phyloP scores from a whole-genome alignment of 371 early-diverging fungal species.

The Mortierella sp. region DNA sequence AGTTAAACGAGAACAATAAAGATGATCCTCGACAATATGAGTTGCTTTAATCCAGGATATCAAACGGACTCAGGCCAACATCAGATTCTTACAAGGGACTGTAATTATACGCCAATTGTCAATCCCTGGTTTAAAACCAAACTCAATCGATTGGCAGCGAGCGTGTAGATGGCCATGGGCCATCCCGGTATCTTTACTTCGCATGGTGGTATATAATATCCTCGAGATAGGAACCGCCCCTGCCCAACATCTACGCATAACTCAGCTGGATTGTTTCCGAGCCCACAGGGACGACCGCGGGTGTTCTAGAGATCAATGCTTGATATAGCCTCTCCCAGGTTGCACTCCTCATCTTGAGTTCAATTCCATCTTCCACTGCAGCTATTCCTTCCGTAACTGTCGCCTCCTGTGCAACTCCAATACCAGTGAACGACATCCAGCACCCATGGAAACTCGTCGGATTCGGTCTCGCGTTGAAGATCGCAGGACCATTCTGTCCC shows the following conservation, averaged over 20 bases:
- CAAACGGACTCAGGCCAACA: too few species aligned
- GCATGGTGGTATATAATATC: too few species aligned
- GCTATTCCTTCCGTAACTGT: conserved; percentile 25
- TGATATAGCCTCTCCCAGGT: conserved; percentile 52
- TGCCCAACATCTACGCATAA: conserved; percentile 33
- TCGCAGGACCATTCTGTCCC: conserved; percentile 43
- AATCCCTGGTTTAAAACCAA: too few species aligned
- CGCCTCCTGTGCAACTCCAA: conserved; percentile 12
- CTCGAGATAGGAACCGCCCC: too few species aligned
- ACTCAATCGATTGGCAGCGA: too few species aligned
- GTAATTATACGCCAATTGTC: too few species aligned
- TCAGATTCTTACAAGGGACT: too few species aligned
- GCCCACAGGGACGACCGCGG: conserved; percentile 45
- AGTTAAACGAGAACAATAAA: too few species aligned
- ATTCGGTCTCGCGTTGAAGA: conserved; percentile 51
- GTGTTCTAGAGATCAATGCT: conserved; percentile 40
- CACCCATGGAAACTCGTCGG: conserved; percentile 49
- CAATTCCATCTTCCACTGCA: conserved; percentile 43
- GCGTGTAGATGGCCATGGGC: too few species aligned
- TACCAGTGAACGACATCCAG: conserved; percentile 42
- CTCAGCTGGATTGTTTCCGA: conserved; percentile 33
- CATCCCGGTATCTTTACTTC: too few species aligned
- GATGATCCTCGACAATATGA: too few species aligned
- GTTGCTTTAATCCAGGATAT: too few species aligned
- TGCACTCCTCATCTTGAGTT: conserved; percentile 36